Base-by-base conservation (phyloP, 495 filamentous ascomycete species). In the Baudoinia panamericana region DNA sequence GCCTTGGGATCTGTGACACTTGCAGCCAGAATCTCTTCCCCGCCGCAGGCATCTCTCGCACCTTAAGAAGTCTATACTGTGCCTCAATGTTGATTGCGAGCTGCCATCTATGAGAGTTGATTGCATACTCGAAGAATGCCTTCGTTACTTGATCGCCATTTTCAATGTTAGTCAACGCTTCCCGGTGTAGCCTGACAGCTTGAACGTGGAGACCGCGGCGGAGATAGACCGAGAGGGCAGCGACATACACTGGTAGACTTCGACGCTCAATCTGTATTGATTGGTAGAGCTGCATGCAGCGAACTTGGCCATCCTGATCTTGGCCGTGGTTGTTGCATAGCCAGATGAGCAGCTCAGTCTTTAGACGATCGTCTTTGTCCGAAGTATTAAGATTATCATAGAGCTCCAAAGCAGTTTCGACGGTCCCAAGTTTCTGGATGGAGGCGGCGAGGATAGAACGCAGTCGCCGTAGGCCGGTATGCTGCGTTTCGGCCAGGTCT, bases 321-420 rank as follows among this genome's bases (percentile, higher is more conserved):
- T 30, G 19, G 24, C 25, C 28, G 12, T 17, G 32, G 16, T 16
- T 30, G 2, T 10, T 16, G 0, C 40, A 51, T 3, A 62, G 50
- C 46, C 57, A 62, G 4, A 50, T 39, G 17, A 62, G 46, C 11
- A 62, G 32, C 22, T 57, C 49, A 18, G 30, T 31, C 21, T 41
- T 33, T 13, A 56, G 39, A n/a, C 35, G 20, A 37, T 51, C 37
- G 4, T 45, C 9, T 25, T 24, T 42, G 12, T 9, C 9, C 7
- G 16, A 12, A 7, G 19, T 3, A 19, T 50, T 31, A 7, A 45
- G 30, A 2, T 23, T n/a, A 6, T 50, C 36, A 26, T 50, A 50
- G 21, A 41, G 2, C 22, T n/a, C n/a, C 13, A 32, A 22, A 3
- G 32, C 33, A 3, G 24, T 4, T 18, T 29, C n/a, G 22, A 13